Percentiles rank a stretch among this genome's conserved stretches.
Conservation (phyloP, 768 basidiomycete genomes). For the Agaricus subrufescens region DNA sequence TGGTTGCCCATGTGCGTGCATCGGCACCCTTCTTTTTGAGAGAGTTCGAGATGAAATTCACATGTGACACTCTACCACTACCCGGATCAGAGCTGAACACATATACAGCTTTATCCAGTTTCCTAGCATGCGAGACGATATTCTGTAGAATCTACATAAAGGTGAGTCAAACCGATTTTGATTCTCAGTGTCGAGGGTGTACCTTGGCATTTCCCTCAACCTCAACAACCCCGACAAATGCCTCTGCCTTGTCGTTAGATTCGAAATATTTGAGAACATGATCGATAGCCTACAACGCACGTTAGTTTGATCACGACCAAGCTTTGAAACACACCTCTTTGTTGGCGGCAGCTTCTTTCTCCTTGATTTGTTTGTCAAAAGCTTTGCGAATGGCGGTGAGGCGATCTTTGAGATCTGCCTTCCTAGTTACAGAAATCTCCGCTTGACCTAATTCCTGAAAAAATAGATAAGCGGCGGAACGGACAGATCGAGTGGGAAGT, state of each 20-base stretch:
- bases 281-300: conserved; percentile 58
- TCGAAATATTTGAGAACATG: conserved; percentile 68
- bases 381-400: conserved; percentile 70
- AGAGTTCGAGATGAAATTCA: conserved; percentile 67
- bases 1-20: conserved; percentile 84
- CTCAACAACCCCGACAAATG: conserved; percentile 67
- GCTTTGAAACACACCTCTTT: conserved; percentile 54
- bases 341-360: conserved; percentile 67
- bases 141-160: conserved; percentile 61
- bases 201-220: conserved; percentile 88
- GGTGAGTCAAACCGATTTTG: conserved; percentile 1
- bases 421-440: conserved; percentile 83
- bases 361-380: conserved; percentile 82
- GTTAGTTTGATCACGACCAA: neutral
- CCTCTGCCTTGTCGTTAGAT: conserved; percentile 64
- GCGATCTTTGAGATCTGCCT: conserved; percentile 74
- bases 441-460: conserved; percentile 84
- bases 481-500: conserved; percentile 10
- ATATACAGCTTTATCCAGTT: conserved; percentile 80
- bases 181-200: neutral
- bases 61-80: conserved; percentile 77
- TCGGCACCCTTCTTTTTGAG: conserved; percentile 66
- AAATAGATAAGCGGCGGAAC: neutral
- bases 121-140: conserved; percentile 73
- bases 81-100: conserved; percentile 76